phyloP scores from a whole-genome alignment of 305 asterid genomes.

The Euphrasia arctica region DNA sequence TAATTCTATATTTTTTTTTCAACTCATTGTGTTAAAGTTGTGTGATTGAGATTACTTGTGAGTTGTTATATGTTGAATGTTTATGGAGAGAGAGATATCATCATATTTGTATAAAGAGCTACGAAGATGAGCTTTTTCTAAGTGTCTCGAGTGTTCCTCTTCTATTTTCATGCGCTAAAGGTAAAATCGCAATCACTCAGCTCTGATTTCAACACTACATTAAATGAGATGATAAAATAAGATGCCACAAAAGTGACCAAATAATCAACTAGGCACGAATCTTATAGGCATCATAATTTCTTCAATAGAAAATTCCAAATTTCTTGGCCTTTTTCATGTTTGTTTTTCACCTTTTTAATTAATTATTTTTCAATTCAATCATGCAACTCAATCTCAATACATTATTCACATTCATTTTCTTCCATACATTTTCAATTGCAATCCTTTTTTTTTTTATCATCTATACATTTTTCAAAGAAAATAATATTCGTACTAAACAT shows the following conservation, averaged over 20 bases:
- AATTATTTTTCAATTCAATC: conserved; percentile 35
- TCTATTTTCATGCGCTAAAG: too few relatives aligned
- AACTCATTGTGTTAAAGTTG: too few relatives aligned
- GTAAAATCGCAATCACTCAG: too few relatives aligned
- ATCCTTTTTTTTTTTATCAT: conserved; percentile 1
- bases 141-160: too few relatives aligned
- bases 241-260: conserved; percentile 60
- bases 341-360: neutral
- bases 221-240: conserved; percentile 19
- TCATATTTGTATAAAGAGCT: too few relatives aligned
- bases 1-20: too few relatives aligned
- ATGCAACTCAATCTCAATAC: conserved; percentile 79
- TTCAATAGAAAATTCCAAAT: too few relatives aligned
- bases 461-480: neutral
- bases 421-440: conserved; percentile 50
- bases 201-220: too few relatives aligned
- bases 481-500: neutral
- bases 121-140: too few relatives aligned
- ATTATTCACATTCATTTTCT: conserved; percentile 37
- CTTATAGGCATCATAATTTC: neutral
- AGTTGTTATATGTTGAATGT: too few relatives aligned
- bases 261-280: conserved; percentile 39
- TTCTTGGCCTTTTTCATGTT: neutral
- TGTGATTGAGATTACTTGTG: too few relatives aligned
- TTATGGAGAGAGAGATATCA: too few relatives aligned